Evolutionary conservation across 1,284 basidiomycete genomes (phyloP).

Genomic region (Apiotrichum veenhuisii): DNA sequence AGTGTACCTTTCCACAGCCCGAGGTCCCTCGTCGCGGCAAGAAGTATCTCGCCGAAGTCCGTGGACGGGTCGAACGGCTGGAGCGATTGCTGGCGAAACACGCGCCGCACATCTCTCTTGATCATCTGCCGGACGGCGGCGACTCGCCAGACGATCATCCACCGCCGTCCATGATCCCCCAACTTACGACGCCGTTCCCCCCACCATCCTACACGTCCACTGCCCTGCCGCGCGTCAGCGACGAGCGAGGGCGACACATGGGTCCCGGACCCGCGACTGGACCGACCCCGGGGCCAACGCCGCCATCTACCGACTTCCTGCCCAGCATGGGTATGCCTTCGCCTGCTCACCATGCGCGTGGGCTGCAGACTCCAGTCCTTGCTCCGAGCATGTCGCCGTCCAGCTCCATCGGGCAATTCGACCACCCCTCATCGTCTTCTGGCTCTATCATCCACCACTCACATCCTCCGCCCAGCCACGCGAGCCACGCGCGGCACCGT

Average conservation of each 20-base stretch:
- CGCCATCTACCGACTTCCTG: not conserved
- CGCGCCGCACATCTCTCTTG: constrained; percentile 11
- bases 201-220: not conserved
- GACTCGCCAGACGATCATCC: constrained; percentile 2
- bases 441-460: not conserved
- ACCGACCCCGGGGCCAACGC: not conserved
- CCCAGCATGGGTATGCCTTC: not conserved
- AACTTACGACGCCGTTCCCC: not conserved
- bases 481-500: constrained; percentile 3
- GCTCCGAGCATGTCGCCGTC: constrained; percentile 1
- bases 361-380: not conserved
- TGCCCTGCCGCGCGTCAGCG: not conserved
- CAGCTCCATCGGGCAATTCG: constrained; percentile 2
- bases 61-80: constrained; percentile 17
- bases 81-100: constrained; percentile 16
- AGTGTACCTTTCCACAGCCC: constrained; percentile 18
- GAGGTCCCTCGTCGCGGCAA: constrained; percentile 17
- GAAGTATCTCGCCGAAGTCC: constrained; percentile 25
- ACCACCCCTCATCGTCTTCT: constrained; percentile 1
- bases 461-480: not conserved
- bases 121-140: constrained; percentile 7
- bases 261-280: not conserved
- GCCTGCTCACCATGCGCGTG: not conserved
- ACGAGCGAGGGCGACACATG: not conserved
- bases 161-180: constrained; percentile 1